Evolutionary conservation across 768 basidiomycete genomes (phyloP).

Genomic region (Leccinum fibrillosum): DNA sequence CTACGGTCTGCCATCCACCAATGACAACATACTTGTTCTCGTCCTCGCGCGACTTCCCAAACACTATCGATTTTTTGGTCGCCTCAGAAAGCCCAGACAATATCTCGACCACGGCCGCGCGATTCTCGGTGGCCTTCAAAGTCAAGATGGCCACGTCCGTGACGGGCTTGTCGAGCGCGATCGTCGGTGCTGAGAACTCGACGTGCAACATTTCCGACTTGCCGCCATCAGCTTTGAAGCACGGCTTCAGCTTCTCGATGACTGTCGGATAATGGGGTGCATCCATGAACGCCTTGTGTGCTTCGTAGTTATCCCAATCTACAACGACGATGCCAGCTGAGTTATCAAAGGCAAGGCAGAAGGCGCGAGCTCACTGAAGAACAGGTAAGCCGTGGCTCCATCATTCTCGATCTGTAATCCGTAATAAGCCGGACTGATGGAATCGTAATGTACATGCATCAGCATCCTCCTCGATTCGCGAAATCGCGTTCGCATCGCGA

Average conservation of each 20-base stretch:
- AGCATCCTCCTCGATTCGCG: not conserved
- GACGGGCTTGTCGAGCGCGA: slow-evolving; percentile 21
- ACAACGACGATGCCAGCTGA: not conserved
- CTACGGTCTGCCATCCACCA: slow-evolving; percentile 20
- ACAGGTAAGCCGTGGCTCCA: slow-evolving; percentile 6
- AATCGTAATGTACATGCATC: not conserved
- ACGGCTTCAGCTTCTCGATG: not conserved
- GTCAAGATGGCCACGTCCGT: slow-evolving; percentile 18
- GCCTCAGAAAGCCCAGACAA: slow-evolving; percentile 12
- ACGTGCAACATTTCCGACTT: slow-evolving; percentile 19
- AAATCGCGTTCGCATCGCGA: not conserved
- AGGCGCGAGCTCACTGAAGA: slow-evolving; percentile 15
- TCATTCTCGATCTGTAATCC: slow-evolving; percentile 21
- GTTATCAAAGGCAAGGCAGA: not conserved
- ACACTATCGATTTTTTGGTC: slow-evolving; percentile 13
- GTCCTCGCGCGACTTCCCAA: slow-evolving; percentile 20
- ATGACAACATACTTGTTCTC: slow-evolving; percentile 19
- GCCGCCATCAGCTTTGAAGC: not conserved
- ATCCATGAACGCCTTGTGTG: slow-evolving; percentile 16
- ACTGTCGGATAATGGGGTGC: slow-evolving; percentile 4
- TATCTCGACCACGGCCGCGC: slow-evolving; percentile 9
- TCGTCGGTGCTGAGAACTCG: slow-evolving; percentile 11
- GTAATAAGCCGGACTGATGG: not conserved
- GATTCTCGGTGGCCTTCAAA: slow-evolving; percentile 24
- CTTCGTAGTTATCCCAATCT: slow-evolving; percentile 28